A percentile compares a stretch with the other conserved stretches of the same genome.
These are phyloP conservation scores for Malassezia nana DNA, from an alignment of 1,284 basidiomycete genomes.

Conservation along the genomic window DNA sequence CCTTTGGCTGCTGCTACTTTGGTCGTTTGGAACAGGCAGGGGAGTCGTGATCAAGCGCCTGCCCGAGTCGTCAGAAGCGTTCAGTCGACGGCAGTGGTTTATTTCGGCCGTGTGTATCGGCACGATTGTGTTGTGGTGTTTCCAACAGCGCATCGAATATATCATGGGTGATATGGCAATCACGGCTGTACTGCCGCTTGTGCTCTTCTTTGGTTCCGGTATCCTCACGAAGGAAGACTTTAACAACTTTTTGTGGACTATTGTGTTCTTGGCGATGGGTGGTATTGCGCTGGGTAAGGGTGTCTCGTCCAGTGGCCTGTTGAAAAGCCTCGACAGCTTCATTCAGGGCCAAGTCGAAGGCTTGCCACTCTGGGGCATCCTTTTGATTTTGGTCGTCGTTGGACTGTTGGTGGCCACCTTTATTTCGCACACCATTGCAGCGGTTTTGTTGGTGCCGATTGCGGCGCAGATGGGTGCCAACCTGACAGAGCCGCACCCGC, in stretches of 20 bases:
- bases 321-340: conserved; percentile 52
- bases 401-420: conserved; percentile 64
- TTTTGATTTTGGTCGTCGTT: conserved; percentile 69
- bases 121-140: conserved; percentile 84
- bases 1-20: conserved; percentile 82
- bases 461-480: conserved; percentile 77
- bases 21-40: conserved; percentile 75
- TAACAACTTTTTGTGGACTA: conserved; percentile 48
- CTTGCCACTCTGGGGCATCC: conserved; percentile 66
- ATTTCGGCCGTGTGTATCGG: conserved; percentile 72
- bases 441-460: conserved; percentile 88
- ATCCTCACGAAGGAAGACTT: conserved; percentile 72
- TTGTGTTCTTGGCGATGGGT: conserved; percentile 62
- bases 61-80: conserved; percentile 47
- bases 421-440: conserved; percentile 60
- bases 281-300: conserved; percentile 93
- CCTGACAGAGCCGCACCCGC: conserved; percentile 51
- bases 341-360: conserved; percentile 65
- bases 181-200: conserved; percentile 82
- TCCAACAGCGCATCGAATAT: conserved; percentile 69
- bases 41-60: conserved; percentile 41
- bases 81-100: conserved; percentile 80
- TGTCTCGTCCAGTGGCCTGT: conserved; percentile 76
- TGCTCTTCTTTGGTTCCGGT: conserved; percentile 89
- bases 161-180: conserved; percentile 87